A percentile compares a stretch with the other conserved stretches of the same genome.
These are phyloP conservation scores for Postia placenta DNA, from an alignment of 768 basidiomycete species.

Conservation along the genomic window DNA sequence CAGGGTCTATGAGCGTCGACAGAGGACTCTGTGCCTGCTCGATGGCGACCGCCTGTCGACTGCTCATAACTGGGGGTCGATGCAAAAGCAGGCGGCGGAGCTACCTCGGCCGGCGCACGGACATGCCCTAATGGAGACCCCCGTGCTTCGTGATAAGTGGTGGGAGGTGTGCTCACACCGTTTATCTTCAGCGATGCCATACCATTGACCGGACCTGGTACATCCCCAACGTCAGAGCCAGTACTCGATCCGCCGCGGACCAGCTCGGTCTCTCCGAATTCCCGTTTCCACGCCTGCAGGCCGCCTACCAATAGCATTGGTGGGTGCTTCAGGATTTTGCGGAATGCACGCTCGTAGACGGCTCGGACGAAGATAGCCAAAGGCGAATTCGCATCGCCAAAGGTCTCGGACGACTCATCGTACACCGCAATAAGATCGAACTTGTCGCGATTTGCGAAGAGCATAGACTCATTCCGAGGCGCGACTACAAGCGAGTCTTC, in stretches of 20 bases:
- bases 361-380: conserved; percentile 56
- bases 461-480: conserved; percentile 59
- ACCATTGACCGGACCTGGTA: conserved; percentile 6
- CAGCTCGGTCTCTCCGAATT: conserved; percentile 41
- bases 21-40: conserved; percentile 12
- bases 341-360: conserved; percentile 70
- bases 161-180: conserved; percentile 3
- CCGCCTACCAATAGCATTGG: conserved; percentile 87
- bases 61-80: conserved; percentile 3
- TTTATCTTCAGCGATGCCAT: conserved; percentile 4
- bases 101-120: conserved; percentile 12
- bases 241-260: conserved; percentile 15
- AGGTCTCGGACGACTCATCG: conserved; percentile 56
- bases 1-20: conserved; percentile 14
- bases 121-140: conserved; percentile 9
- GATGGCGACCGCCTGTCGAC: conserved; percentile 8
- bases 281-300: conserved; percentile 70
- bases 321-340: conserved; percentile 62
- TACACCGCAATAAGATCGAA: conserved; percentile 88
- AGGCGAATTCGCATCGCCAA: conserved; percentile 43
- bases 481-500: conserved; percentile 71
- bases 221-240: background rate
- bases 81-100: conserved; percentile 3
- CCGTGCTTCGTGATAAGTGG: conserved; percentile 7
- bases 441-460: conserved; percentile 82